Evolutionary conservation across 345 rosid genomes (phyloP).

Genomic region (Laguncularia racemosa): DNA sequence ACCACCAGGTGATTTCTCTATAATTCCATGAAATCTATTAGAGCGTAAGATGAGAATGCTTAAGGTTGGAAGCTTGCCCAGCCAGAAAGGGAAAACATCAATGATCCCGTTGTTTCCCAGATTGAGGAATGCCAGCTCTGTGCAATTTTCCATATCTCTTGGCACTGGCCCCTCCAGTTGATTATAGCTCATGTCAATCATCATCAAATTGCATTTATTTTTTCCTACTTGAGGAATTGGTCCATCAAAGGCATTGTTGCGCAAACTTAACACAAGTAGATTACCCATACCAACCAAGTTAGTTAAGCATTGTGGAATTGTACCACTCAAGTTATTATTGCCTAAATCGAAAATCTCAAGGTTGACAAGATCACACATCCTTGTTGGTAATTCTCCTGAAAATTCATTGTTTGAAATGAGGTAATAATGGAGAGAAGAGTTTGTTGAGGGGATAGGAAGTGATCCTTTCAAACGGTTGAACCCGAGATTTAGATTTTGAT

Average conservation of each 20-base stretch:
- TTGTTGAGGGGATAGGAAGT: constrained; percentile 7
- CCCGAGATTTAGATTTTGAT: background rate
- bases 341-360: constrained; percentile 2
- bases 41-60: constrained; percentile 4
- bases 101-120: constrained; percentile 6
- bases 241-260: constrained; percentile 14
- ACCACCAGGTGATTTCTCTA: background rate
- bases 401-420: constrained; percentile 3
- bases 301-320: constrained; percentile 15
- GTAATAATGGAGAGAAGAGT: background rate
- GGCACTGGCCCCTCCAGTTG: constrained; percentile 11
- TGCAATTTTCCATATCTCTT: constrained; percentile 1
- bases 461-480: constrained; percentile 4
- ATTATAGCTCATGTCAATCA: constrained; percentile 12
- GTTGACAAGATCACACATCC: constrained; percentile 7
- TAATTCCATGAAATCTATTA: constrained; percentile 8
- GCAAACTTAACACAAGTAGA: constrained; percentile 5
- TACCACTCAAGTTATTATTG: constrained; percentile 9
- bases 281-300: constrained; percentile 2
- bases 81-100: constrained; percentile 11
- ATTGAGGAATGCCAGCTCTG: constrained; percentile 1
- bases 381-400: constrained; percentile 5
- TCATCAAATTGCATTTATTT: constrained; percentile 1
- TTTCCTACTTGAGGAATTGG: constrained; percentile 7
- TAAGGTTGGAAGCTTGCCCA: constrained; percentile 4